phyloP scores from a whole-genome alignment of 1,139 yeast genomes.

The Wickerhamomyces sp. region DNA sequence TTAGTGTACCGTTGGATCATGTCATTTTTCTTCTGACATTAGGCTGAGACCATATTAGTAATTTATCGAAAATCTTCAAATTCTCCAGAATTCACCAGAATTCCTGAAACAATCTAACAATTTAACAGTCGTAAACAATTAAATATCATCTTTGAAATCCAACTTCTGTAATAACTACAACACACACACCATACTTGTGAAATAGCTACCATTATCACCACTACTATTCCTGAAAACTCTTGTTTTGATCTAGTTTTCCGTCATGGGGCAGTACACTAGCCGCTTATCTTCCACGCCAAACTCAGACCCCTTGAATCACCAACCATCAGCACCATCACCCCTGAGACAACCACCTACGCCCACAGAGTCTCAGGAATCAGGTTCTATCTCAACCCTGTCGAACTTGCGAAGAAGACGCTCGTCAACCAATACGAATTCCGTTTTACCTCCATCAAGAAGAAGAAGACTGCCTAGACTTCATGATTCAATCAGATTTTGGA shows the following conservation, averaged over 20 bases:
- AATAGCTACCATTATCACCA: too few relatives aligned
- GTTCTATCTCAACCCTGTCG: neutral
- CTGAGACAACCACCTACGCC: neutral
- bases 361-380: neutral
- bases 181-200: neutral
- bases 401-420: conserved; percentile 22
- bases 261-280: conserved; percentile 4
- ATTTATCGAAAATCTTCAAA: neutral
- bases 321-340: neutral
- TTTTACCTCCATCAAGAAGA: conserved; percentile 17
- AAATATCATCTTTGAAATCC: neutral
- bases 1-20: too few relatives aligned
- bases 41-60: too few relatives aligned
- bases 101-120: neutral
- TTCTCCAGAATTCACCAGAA: neutral
- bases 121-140: neutral
- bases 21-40: too few relatives aligned
- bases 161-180: neutral
- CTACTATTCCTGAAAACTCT: neutral
- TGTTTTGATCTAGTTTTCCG: neutral
- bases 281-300: neutral
- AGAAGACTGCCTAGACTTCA: conserved; percentile 16
- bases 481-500: conserved; percentile 14
- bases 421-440: conserved; percentile 11
- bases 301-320: neutral